Evolutionary conservation across 1,139 yeast species (phyloP).

Genomic region (Zygosaccharomyces sapae): DNA sequence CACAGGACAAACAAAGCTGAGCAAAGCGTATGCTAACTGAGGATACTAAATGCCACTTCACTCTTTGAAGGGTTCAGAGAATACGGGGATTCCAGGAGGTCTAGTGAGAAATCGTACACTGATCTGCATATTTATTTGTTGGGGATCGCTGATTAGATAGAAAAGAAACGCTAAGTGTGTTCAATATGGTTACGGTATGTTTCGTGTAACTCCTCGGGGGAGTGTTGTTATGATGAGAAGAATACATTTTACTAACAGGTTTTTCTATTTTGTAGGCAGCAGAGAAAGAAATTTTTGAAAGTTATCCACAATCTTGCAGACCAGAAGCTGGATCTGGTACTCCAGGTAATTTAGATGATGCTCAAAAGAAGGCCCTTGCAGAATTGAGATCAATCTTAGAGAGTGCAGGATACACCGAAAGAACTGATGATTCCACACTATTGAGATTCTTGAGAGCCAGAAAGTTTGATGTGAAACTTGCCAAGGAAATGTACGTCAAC

Average conservation of each 20-base stretch:
- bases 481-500: slow-evolving; percentile 74
- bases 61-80: not conserved
- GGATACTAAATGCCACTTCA: slow-evolving; percentile 1
- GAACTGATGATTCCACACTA: slow-evolving; percentile 86
- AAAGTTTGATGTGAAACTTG: slow-evolving; percentile 77
- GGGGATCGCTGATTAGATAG: not conserved
- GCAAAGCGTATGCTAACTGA: not conserved
- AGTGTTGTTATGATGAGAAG: not conserved
- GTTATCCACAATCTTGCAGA: slow-evolving; percentile 68
- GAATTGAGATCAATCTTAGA: slow-evolving; percentile 55
- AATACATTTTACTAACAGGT: slow-evolving; percentile 1
- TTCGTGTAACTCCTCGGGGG: not conserved
- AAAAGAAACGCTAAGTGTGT: not conserved
- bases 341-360: slow-evolving; percentile 72
- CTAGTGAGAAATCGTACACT: not conserved
- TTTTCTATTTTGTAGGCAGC: slow-evolving; percentile 8
- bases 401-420: slow-evolving; percentile 61
- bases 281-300: slow-evolving; percentile 37
- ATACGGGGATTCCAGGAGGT: not conserved
- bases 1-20: not conserved
- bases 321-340: slow-evolving; percentile 67
- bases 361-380: slow-evolving; percentile 58
- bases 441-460: slow-evolving; percentile 92
- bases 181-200: not conserved
- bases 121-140: not conserved